phyloP scores from a whole-genome alignment of 2,329 filamentous ascomycete species.

The Aspergillus awamori region DNA sequence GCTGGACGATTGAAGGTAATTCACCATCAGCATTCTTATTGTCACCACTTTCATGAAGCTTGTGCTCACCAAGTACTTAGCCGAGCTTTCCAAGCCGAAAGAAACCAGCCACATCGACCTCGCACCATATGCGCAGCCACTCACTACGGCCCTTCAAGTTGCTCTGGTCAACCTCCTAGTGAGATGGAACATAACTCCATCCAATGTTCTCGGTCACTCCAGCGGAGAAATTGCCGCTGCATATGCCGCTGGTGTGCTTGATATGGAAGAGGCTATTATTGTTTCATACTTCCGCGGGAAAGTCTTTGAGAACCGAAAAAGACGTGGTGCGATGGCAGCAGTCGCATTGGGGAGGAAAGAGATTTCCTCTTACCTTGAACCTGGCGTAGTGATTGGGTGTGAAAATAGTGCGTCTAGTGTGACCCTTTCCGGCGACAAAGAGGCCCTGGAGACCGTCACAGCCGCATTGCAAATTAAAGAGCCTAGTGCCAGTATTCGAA shows the following conservation, averaged over 20 bases:
- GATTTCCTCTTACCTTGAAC: constrained; percentile 16
- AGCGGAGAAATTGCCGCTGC: constrained; percentile 47
- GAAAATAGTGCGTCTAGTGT: constrained; percentile 31
- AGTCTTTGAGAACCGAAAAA: constrained; percentile 1
- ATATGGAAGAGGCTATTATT: constrained; percentile 20
- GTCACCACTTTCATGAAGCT: neutral
- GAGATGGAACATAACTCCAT: constrained; percentile 28
- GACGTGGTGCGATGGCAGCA: constrained; percentile 26
- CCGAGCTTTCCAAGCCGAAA: neutral
- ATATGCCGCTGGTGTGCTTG: constrained; percentile 32
- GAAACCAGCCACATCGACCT: constrained; percentile 26
- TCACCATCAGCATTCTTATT: neutral
- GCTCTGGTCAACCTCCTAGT: constrained; percentile 33
- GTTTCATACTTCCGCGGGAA: constrained; percentile 28
- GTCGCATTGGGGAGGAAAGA: constrained; percentile 21
- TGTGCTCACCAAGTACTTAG: neutral
- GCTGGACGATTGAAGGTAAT: neutral
- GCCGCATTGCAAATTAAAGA: constrained; percentile 3
- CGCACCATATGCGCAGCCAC: constrained; percentile 32
- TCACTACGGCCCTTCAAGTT: constrained; percentile 36
- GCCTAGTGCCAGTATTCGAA: neutral
- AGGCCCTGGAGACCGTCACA: constrained; percentile 3
- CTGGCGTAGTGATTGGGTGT: constrained; percentile 26
- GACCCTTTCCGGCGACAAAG: constrained; percentile 27
- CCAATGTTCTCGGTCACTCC: constrained; percentile 33